A percentile compares a stretch with the other conserved stretches of the same genome.
phyloP scores from a whole-genome alignment of 2,329 filamentous ascomycete genomes.

The Verticillium zaregamsianum region DNA sequence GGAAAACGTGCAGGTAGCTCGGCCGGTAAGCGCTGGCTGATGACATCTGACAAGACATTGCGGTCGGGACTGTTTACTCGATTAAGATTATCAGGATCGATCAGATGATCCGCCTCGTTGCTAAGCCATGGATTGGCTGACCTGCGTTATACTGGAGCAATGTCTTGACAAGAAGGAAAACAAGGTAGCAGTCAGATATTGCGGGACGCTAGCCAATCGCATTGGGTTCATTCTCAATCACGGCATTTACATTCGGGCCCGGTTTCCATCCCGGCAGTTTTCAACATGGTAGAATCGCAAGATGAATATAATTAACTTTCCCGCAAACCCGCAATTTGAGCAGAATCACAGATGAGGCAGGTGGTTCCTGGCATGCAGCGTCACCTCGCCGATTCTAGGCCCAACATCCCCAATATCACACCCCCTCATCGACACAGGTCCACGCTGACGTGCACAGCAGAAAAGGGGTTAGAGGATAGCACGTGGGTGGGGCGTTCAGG shows the following conservation, averaged over 20 bases:
- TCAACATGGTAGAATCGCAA: background rate
- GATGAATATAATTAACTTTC: background rate
- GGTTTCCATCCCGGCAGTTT: background rate
- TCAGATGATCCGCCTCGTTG: background rate
- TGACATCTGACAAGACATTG: background rate
- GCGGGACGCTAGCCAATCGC: background rate
- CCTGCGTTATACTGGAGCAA: background rate
- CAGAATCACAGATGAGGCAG: background rate
- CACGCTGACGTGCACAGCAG: background rate
- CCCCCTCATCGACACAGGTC: background rate
- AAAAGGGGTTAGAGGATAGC: background rate
- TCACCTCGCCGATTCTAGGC: background rate
- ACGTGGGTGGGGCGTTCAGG: background rate
- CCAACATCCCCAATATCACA: background rate
- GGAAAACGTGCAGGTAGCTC: background rate
- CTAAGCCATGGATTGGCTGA: background rate
- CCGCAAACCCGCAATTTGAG: background rate
- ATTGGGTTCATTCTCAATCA: background rate
- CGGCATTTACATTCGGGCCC: background rate
- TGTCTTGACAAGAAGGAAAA: background rate
- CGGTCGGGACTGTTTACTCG: background rate
- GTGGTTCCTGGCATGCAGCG: background rate
- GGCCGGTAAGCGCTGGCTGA: background rate
- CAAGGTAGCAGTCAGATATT: background rate
- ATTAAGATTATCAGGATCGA: background rate